Evolutionary conservation across 768 basidiomycete species (phyloP).

Genomic region (Brasilioporus rufonigricans): DNA sequence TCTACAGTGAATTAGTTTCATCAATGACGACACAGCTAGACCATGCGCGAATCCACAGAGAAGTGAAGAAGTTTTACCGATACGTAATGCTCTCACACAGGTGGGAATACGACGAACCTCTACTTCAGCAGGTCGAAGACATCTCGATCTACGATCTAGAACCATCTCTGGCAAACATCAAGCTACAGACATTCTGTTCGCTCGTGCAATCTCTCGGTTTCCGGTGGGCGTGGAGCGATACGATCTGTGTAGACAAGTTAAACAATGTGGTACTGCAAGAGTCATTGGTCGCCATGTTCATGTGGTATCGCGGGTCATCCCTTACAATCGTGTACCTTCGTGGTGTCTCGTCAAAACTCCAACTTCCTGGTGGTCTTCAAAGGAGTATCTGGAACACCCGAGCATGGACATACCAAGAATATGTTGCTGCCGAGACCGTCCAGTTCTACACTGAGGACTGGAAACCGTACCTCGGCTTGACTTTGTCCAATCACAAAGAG

Average conservation of each 20-base stretch:
- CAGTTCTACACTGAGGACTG: no score
- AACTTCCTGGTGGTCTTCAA: background rate
- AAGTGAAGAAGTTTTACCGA: no score
- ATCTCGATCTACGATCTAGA: background rate
- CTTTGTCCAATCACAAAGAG: no score
- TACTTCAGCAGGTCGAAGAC: no score
- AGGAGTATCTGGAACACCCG: constrained; percentile 5
- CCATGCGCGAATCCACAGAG: background rate
- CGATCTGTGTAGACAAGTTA: constrained; percentile 1
- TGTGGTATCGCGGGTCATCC: no score
- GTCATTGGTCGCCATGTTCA: no score
- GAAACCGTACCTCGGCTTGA: no score
- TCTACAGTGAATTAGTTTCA: no score
- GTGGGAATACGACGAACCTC: no score
- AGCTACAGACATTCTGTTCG: background rate
- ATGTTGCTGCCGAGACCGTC: no score
- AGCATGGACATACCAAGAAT: no score
- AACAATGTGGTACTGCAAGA: constrained; percentile 1
- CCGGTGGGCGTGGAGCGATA: constrained; percentile 5
- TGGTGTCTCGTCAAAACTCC: background rate
- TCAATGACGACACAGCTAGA: background rate
- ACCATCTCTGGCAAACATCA: background rate
- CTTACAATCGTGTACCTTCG: constrained; percentile 3
- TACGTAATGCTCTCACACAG: no score
- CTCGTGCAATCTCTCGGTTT: background rate